Percentiles rank a stretch among this genome's conserved stretches.
phyloP scores from a whole-genome alignment of 2,329 filamentous ascomycete species.

The Pseudogymnoascus sp. region DNA sequence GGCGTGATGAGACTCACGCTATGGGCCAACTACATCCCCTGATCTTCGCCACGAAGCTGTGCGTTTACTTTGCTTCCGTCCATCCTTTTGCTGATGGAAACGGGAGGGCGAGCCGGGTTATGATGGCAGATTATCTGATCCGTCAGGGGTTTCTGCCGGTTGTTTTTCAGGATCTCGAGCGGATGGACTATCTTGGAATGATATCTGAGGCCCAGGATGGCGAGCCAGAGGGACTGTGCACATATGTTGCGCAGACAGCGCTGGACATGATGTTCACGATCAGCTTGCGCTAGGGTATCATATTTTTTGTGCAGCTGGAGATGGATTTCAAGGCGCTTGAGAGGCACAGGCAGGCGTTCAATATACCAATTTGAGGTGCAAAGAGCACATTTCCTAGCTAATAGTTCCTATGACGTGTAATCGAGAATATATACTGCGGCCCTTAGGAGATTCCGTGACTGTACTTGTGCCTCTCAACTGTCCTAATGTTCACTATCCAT shows the following conservation, averaged over 20 bases:
- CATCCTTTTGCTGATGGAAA: slow-evolving; percentile 24
- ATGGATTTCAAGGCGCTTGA: background rate
- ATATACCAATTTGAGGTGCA: background rate
- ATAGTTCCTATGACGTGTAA: background rate
- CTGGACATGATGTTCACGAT: slow-evolving; percentile 12
- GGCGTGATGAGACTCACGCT: slow-evolving; percentile 16
- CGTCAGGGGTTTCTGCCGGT: slow-evolving; percentile 21
- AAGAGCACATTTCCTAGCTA: background rate
- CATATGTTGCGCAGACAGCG: slow-evolving; percentile 1
- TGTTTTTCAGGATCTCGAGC: slow-evolving; percentile 16
- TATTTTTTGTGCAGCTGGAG: background rate
- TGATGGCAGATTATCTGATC: slow-evolving; percentile 23
- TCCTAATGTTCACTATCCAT: background rate
- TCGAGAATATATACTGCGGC: background rate
- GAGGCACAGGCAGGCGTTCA: background rate
- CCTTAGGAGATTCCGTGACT: background rate
- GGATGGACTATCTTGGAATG: slow-evolving; percentile 20
- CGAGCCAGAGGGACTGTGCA: slow-evolving; percentile 14
- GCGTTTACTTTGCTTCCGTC: slow-evolving; percentile 17
- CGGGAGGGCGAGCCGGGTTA: slow-evolving; percentile 18
- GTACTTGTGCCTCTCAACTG: background rate
- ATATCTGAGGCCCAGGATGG: slow-evolving; percentile 17
- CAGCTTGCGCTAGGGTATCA: background rate
- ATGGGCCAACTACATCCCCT: slow-evolving; percentile 19
- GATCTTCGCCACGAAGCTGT: slow-evolving; percentile 19